Conservation (phyloP, 2,329 filamentous ascomycete genomes). For the Cladosporium cucumerinum region DNA sequence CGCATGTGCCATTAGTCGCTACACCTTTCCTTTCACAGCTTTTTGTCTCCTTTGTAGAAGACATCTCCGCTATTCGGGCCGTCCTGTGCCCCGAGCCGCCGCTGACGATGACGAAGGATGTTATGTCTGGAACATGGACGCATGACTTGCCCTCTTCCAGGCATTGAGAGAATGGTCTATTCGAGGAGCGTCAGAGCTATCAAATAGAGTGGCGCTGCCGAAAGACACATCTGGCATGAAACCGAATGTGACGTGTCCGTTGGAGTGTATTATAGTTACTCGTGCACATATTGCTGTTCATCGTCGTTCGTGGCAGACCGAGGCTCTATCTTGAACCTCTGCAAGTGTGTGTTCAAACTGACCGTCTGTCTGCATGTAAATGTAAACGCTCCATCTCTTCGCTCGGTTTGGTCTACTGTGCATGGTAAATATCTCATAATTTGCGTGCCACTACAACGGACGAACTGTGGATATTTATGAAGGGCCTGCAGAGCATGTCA, state of each 20-base stretch:
- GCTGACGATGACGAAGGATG: background rate
- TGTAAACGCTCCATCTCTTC: background rate
- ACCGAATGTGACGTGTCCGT: background rate
- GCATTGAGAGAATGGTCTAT: background rate
- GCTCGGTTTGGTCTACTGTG: background rate
- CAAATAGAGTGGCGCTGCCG: background rate
- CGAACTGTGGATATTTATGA: background rate
- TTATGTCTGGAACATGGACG: background rate
- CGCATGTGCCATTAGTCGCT: background rate
- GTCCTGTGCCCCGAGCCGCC: background rate
- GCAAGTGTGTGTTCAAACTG: background rate
- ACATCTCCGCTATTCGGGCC: background rate
- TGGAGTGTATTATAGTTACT: background rate
- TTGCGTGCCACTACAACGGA: background rate
- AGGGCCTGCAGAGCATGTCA: background rate
- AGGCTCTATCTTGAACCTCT: background rate
- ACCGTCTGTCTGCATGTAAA: background rate
- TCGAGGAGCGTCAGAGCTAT: background rate
- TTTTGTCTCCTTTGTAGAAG: background rate
- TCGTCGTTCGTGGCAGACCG: background rate
- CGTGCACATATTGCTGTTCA: background rate
- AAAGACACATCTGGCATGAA: background rate
- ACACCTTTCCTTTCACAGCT: background rate
- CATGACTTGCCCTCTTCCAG: background rate
- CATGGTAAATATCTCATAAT: background rate